Evolutionary conservation across 441 rosid genomes (phyloP).

Genomic region (Erodium texanum): DNA sequence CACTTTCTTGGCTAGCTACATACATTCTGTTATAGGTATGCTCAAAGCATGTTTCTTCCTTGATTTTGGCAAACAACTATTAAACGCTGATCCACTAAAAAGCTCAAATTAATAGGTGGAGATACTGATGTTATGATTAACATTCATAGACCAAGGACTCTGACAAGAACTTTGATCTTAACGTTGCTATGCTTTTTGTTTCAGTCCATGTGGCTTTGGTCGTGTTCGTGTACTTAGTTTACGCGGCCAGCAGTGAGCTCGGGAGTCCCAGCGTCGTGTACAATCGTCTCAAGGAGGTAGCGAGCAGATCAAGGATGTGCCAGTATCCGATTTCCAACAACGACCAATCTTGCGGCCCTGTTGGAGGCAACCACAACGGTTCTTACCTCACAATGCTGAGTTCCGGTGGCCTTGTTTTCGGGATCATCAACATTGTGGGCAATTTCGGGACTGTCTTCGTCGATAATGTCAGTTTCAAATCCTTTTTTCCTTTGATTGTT

Average conservation of each 20-base stretch:
- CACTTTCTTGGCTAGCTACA: conserved; percentile 85
- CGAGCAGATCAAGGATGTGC: conserved; percentile 60
- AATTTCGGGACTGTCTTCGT: conserved; percentile 88
- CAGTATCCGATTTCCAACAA: conserved; percentile 57
- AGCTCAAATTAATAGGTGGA: no score
- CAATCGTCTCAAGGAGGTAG: conserved; percentile 42
- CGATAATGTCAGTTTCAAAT: conserved; percentile 54
- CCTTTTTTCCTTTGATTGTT: no score
- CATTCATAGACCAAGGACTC: no score
- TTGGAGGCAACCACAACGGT: conserved; percentile 61
- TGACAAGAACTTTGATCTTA: no score
- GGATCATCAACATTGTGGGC: conserved; percentile 78
- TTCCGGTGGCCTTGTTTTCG: conserved; percentile 85
- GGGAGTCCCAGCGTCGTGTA: conserved; percentile 69
- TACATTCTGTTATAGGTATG: conserved; percentile 81
- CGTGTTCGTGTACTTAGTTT: conserved; percentile 76
- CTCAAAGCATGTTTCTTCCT: background rate
- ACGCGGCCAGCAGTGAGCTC: conserved; percentile 67
- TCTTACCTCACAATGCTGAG: conserved; percentile 86
- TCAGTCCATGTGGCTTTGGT: conserved; percentile 72
- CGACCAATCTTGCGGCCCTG: conserved; percentile 84
- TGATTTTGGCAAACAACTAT: no score
- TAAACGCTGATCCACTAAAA: no score
- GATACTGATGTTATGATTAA: no score
- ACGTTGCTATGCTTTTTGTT: conserved; percentile 8